Conservation (phyloP, 352 stramenopile genomes). For the Phytopythium sindhum region DNA sequence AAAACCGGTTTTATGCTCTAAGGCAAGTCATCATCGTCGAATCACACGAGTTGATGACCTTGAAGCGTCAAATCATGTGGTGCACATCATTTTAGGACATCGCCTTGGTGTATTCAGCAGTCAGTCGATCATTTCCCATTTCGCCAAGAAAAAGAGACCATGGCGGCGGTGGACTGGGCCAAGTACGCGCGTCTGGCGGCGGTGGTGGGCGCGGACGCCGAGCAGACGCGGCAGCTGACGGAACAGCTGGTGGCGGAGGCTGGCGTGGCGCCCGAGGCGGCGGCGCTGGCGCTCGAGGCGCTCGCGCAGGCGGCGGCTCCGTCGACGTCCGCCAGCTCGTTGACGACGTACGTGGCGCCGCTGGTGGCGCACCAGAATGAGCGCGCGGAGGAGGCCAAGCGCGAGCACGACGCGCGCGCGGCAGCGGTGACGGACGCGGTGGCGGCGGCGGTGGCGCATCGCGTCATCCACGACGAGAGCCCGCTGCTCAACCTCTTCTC, state of each 20-base stretch:
- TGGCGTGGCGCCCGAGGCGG: constrained; percentile 15
- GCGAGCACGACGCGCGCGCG: constrained; percentile 33
- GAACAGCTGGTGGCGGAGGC: constrained; percentile 32
- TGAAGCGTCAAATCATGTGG: background rate
- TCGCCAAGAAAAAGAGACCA: constrained; percentile 2
- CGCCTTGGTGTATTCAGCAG: too few relatives aligned
- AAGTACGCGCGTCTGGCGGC: constrained; percentile 22
- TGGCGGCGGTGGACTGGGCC: constrained; percentile 21
- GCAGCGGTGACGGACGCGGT: constrained; percentile 39
- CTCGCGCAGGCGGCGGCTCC: constrained; percentile 13
- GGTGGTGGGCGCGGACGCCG: constrained; percentile 8
- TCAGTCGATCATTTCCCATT: constrained; percentile 3
- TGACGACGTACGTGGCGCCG: constrained; percentile 47
- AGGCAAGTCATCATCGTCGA: too few relatives aligned
- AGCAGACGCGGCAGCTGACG: constrained; percentile 13
- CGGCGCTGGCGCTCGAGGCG: constrained; percentile 23
- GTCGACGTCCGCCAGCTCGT: background rate
- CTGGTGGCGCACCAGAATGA: constrained; percentile 35
- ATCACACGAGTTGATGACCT: background rate
- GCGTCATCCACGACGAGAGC: constrained; percentile 50
- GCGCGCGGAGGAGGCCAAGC: constrained; percentile 17
- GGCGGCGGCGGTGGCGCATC: constrained; percentile 38
- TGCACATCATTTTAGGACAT: background rate
- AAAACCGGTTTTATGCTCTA: too few relatives aligned
- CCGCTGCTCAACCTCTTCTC: constrained; percentile 63